Evolutionary conservation across 2,329 filamentous ascomycete genomes (phyloP), one percentile per base, ranked within the genome.

Genomic region (Talaromyces rugulosus): DNA sequence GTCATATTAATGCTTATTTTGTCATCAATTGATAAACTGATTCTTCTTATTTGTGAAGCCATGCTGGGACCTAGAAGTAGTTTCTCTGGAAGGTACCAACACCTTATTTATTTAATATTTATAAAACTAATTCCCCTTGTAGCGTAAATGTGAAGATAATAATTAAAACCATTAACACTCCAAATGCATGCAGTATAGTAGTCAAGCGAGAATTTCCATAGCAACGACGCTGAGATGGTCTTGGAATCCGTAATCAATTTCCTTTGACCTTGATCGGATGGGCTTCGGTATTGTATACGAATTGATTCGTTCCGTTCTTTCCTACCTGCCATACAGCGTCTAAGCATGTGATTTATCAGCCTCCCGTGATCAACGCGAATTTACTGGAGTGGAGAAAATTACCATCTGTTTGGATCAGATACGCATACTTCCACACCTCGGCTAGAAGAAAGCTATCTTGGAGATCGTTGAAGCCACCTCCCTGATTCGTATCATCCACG

Each of bases 371-470:
- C 3, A 11, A 11, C 4, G 23, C 7, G 23, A 23, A 9, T 27
- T 9, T 50, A 4, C 36, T 36, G 4, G 34, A 36, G 34, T 36
- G 34, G 34, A 36, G 7, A 23, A 50, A 64, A 66, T 63, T 68
- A 74, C 72, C 72, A n/a, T 69, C 67, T 0, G 84, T 81, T 71
- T 87, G 85, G 62, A 90, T 89, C 68, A 96, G 73, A 76, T 90
- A 96, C 62, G 84, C 79, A 74, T 96, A 96, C 81, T 96, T 96
- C 74, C 96, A 73, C 65, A 92, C 89, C 79, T 96, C 92, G 0
- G 92, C 91, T 73, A 96, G 92, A 80, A 90, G 88, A 78, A 95
- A 96, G 70, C 89, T 93, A 77, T 96, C 91, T 81, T 93, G 89
- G 72, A 89, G 88, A 73, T 96, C 85, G 44, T 75, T 74, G 63